phyloP scores from a whole-genome alignment of 2,329 filamentous ascomycete species.

The Tympanopsis confertula region DNA sequence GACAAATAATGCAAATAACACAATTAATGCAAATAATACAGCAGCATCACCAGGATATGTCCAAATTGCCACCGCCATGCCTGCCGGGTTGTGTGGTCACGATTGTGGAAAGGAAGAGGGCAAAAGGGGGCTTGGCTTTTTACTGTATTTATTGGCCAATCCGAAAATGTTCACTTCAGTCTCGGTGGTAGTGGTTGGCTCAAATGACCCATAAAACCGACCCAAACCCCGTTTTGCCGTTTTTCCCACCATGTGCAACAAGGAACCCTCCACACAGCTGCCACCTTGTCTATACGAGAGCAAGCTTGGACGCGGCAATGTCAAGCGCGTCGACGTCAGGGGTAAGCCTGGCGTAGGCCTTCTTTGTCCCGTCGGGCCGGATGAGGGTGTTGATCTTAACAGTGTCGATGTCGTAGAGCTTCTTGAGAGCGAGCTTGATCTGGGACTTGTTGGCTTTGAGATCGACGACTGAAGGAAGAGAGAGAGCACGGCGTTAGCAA shows the following conservation, averaged over 20 bases:
- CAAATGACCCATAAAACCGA: no score
- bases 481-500: no score
- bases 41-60: slow-evolving; percentile 9
- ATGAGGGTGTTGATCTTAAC: slow-evolving; percentile 99
- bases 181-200: no score
- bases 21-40: no score
- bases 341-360: slow-evolving; percentile 93
- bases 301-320: slow-evolving; percentile 97
- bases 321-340: slow-evolving; percentile 95
- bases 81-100: slow-evolving; percentile 28
- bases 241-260: no score
- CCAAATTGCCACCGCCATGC: slow-evolving; percentile 1
- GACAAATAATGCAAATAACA: not conserved
- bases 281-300: slow-evolving; percentile 69
- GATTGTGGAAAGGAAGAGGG: slow-evolving; percentile 11
- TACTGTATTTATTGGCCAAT: no score
- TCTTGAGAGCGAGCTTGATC: slow-evolving; percentile 97
- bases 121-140: no score
- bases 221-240: no score
- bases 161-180: no score
- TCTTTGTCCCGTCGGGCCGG: slow-evolving; percentile 69
- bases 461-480: no score
- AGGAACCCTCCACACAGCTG: no score
- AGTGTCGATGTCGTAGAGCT: slow-evolving; percentile 95
- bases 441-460: slow-evolving; percentile 99